A percentile compares a stretch with the other conserved stretches of the same genome.
These are phyloP conservation scores for Stylonectria norvegica DNA, from an alignment of 2,329 filamentous ascomycete genomes.

Conservation along the genomic window DNA sequence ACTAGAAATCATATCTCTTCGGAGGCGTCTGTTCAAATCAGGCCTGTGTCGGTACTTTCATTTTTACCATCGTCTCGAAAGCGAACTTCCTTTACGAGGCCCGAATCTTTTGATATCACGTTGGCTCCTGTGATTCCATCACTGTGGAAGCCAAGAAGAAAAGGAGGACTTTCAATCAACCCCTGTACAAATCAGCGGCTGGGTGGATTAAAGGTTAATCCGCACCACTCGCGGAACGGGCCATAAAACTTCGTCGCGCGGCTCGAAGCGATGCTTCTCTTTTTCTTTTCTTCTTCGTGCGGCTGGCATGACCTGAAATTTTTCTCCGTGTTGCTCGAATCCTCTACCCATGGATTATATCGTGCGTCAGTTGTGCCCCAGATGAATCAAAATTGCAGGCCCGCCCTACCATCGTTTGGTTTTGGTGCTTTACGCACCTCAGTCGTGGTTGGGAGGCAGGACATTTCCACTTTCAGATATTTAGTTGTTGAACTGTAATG, in stretches of 20 bases:
- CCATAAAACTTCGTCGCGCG: constrained; percentile 30
- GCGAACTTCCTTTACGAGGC: no score
- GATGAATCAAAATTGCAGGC: constrained; percentile 76
- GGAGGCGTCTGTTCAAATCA: not conserved
- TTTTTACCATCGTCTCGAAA: no score
- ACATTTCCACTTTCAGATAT: no score
- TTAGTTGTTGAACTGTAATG: no score
- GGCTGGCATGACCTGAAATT: constrained; percentile 68
- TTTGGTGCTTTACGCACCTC: constrained; percentile 28
- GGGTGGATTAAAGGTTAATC: constrained; percentile 9
- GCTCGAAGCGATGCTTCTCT: constrained; percentile 32
- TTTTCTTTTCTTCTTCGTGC: constrained; percentile 68
- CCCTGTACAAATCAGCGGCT: no score
- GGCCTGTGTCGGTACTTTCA: not conserved
- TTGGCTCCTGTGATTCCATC: no score
- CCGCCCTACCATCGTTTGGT: constrained; percentile 50
- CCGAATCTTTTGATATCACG: no score
- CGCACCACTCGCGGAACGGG: no score
- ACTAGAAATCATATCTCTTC: constrained; percentile 1
- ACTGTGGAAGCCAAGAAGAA: no score
- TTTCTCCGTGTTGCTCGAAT: constrained; percentile 81
- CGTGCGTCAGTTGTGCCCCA: constrained; percentile 76
- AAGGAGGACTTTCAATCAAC: no score
- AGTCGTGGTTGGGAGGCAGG: constrained; percentile 39
- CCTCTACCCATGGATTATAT: constrained; percentile 50